phyloP scores from a whole-genome alignment of 176 grass and related monocot genomes.

The Eragrostis curvula region DNA sequence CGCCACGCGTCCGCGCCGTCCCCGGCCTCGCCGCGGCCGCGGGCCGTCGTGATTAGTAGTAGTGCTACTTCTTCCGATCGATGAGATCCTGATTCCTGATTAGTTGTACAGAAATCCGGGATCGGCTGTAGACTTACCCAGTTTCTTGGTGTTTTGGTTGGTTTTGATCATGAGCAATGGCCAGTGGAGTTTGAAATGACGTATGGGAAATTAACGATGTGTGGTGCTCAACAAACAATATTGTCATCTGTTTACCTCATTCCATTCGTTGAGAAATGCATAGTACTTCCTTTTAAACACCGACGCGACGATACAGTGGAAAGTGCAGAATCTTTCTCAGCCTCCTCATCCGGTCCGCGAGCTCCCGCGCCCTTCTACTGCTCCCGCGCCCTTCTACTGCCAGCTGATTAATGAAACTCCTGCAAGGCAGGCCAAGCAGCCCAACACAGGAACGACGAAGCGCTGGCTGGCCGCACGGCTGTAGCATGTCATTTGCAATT shows the following conservation, averaged over 20 bases:
- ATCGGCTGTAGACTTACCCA: background rate
- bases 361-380: too few relatives aligned
- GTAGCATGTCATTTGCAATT: too few relatives aligned
- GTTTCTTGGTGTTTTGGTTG: background rate
- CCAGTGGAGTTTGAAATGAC: background rate
- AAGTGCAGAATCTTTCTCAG: too few relatives aligned
- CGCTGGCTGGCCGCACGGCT: too few relatives aligned
- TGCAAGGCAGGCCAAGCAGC: too few relatives aligned
- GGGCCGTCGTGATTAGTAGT: conserved; percentile 19
- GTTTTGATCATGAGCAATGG: background rate
- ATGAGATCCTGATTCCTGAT: too few relatives aligned
- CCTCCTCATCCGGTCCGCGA: background rate
- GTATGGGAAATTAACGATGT: background rate
- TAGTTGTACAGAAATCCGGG: background rate
- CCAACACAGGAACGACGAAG: too few relatives aligned
- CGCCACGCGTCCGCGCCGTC: conserved; percentile 49
- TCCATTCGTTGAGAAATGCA: background rate
- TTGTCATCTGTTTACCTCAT: background rate
- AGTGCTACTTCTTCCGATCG: too few relatives aligned
- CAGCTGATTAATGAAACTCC: too few relatives aligned
- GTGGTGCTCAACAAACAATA: background rate
- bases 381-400: too few relatives aligned
- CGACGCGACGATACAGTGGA: too few relatives aligned
- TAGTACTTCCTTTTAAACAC: background rate
- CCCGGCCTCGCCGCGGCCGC: conserved; percentile 28